phyloP scores from a whole-genome alignment of 2,329 filamentous ascomycete genomes.

The Cercospora beticola region DNA sequence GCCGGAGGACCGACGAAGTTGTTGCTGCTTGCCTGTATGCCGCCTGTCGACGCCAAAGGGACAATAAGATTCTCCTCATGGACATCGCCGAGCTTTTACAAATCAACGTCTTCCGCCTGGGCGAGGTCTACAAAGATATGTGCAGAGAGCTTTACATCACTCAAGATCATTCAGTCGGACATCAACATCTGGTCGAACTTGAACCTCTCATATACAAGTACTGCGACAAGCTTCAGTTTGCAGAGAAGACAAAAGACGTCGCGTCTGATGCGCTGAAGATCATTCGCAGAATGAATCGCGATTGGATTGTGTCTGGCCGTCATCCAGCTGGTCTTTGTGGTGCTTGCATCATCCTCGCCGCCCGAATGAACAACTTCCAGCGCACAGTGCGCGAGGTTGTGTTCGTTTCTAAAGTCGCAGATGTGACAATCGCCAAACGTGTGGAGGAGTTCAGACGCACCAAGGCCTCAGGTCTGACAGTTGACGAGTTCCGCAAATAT shows the following conservation, averaged over 20 bases:
- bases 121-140: slow-evolving; percentile 83
- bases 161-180: slow-evolving; percentile 41
- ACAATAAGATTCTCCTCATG: slow-evolving; percentile 88
- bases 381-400: slow-evolving; percentile 91
- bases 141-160: slow-evolving; percentile 66
- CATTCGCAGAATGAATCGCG: slow-evolving; percentile 87
- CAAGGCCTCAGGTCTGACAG: slow-evolving; percentile 77
- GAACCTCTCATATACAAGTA: slow-evolving; percentile 92
- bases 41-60: slow-evolving; percentile 74
- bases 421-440: slow-evolving; percentile 86
- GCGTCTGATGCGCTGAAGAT: slow-evolving; percentile 85
- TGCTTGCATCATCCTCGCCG: slow-evolving; percentile 89
- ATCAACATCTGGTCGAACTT: slow-evolving; percentile 67
- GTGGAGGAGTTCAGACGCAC: slow-evolving; percentile 89
- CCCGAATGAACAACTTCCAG: slow-evolving; percentile 97
- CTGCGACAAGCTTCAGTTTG: slow-evolving; percentile 88
- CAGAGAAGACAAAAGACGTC: slow-evolving; percentile 74
- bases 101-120: slow-evolving; percentile 90
- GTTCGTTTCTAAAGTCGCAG: slow-evolving; percentile 97
- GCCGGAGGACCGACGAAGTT: slow-evolving; percentile 79
- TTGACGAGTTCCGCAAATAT: slow-evolving; percentile 76
- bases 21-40: slow-evolving; percentile 90
- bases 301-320: slow-evolving; percentile 96
- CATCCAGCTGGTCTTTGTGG: slow-evolving; percentile 92
- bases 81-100: slow-evolving; percentile 83